phyloP scores from a whole-genome alignment of 2,329 filamentous ascomycete genomes.

The Colletotrichum graminicola region DNA sequence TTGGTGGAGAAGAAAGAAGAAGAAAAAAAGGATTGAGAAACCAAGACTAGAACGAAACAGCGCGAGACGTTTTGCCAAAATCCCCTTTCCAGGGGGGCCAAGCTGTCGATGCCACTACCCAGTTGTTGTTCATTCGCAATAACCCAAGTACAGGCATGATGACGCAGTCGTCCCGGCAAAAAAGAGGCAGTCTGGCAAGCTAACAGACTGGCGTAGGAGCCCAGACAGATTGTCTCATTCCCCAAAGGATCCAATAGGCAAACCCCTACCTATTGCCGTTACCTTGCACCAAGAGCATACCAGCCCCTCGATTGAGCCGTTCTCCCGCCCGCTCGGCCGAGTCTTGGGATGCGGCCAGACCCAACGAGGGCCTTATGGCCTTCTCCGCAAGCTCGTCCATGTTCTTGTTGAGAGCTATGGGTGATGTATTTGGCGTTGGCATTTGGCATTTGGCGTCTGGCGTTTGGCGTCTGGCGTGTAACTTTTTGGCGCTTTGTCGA shows the following conservation, averaged over 20 bases:
- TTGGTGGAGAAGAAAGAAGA: too few relatives aligned
- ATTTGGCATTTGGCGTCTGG: background rate
- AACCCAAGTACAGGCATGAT: background rate
- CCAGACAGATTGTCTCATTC: background rate
- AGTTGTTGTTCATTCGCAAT: too few relatives aligned
- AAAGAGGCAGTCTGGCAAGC: background rate
- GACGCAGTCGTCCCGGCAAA: background rate
- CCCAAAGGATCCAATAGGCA: background rate
- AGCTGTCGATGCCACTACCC: too few relatives aligned
- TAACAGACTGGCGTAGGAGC: too few relatives aligned
- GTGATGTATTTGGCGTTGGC: background rate
- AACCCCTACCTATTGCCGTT: background rate
- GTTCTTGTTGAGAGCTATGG: background rate
- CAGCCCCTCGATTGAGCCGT: background rate
- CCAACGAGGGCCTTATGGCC: background rate
- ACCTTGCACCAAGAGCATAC: background rate
- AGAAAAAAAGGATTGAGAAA: background rate
- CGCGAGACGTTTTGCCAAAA: background rate
- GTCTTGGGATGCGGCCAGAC: background rate
- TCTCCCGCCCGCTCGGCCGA: background rate
- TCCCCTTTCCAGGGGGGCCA: background rate
- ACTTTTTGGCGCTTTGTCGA: background rate
- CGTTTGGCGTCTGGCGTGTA: slow-evolving; percentile 3
- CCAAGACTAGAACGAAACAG: background rate
- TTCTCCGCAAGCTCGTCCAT: slow-evolving; percentile 3